A percentile compares a stretch with the other conserved stretches of the same genome.
These are phyloP conservation scores for Erodium maritimum DNA, from an alignment of 345 rosid species.

Conservation along the genomic window DNA sequence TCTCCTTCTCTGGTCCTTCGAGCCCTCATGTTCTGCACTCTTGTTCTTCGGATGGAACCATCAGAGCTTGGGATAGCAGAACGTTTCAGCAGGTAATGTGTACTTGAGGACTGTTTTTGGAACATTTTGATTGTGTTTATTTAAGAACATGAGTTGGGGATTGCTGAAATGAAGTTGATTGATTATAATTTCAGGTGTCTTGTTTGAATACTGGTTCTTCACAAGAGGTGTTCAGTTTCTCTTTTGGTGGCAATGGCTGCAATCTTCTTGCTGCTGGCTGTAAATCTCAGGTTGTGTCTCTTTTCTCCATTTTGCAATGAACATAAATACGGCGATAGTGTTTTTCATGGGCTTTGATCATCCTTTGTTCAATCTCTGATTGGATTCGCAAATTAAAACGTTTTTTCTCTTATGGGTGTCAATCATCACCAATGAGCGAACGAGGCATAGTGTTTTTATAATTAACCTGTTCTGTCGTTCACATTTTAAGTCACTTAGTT, in stretches of 20 bases:
- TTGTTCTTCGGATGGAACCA: constrained; percentile 84
- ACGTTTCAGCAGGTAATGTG: constrained; percentile 77
- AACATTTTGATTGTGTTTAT: no score
- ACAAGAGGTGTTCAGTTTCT: constrained; percentile 69
- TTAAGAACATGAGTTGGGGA: background rate
- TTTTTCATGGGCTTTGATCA: no score
- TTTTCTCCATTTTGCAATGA: background rate
- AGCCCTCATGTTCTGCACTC: constrained; percentile 64
- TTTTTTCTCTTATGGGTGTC: no score
- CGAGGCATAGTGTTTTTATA: no score
- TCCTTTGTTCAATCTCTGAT: no score
- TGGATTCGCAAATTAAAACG: no score
- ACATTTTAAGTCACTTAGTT: background rate
- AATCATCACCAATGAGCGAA: no score
- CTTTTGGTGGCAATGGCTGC: constrained; percentile 62
- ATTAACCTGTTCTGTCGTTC: background rate
- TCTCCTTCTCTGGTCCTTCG: constrained; percentile 50
- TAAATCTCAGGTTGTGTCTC: constrained; percentile 55
- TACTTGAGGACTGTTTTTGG: no score
- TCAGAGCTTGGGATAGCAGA: constrained; percentile 86
- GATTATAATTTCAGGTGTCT: constrained; percentile 36
- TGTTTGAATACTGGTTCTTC: constrained; percentile 34
- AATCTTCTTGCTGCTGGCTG: constrained; percentile 79
- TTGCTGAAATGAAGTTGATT: constrained; percentile 1
- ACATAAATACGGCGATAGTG: no score